Conservation (phyloP, 257 asterid species). For the Solanum medicagineum region DNA sequence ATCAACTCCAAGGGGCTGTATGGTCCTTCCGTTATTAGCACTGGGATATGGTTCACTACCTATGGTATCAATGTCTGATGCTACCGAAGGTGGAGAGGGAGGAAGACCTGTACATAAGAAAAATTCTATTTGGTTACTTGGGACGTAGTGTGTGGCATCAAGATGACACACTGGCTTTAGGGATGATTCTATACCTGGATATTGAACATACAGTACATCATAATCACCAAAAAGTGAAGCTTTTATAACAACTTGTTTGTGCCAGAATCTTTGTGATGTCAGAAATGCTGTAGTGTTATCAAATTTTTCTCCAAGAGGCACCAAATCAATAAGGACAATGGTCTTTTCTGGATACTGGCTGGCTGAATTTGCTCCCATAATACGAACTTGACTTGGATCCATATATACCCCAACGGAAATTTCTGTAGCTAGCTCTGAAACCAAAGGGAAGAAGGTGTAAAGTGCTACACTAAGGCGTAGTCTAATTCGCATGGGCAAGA, state of each 20-base stretch:
- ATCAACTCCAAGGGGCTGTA: constrained; percentile 84
- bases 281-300: constrained; percentile 53
- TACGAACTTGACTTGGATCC: constrained; percentile 83
- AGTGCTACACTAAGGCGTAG: constrained; percentile 56
- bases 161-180: background rate
- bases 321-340: constrained; percentile 60
- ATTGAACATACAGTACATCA: constrained; percentile 69
- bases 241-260: constrained; percentile 48
- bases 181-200: constrained; percentile 56
- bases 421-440: constrained; percentile 75
- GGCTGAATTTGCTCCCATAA: constrained; percentile 91
- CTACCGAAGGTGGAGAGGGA: constrained; percentile 79
- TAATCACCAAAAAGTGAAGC: constrained; percentile 61
- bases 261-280: constrained; percentile 73
- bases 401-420: constrained; percentile 66
- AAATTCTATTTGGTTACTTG: background rate
- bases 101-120: constrained; percentile 67
- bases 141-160: background rate
- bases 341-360: constrained; percentile 69
- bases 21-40: constrained; percentile 39
- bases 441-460: constrained; percentile 82
- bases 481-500: constrained; percentile 73
- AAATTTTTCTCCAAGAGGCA: constrained; percentile 62
- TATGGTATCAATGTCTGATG: constrained; percentile 41
- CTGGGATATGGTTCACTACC: constrained; percentile 63